Evolutionary conservation across 2,329 filamentous ascomycete genomes (phyloP).

Genomic region (Apiospora malaysiana): DNA sequence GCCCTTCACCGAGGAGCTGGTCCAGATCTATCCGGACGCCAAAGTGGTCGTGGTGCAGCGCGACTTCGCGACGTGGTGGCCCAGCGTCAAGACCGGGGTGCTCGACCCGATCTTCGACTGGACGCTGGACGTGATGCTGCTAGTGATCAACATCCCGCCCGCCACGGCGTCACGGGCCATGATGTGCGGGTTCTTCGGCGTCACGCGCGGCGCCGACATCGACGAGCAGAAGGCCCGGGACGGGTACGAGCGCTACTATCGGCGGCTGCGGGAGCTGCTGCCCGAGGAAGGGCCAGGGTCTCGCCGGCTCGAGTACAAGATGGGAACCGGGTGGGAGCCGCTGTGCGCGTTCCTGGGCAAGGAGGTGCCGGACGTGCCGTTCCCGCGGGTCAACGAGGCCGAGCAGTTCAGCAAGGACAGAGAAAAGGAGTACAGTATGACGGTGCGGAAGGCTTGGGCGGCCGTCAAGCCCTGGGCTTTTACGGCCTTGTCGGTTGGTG

Average conservation of each 20-base stretch:
- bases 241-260: constrained; percentile 30
- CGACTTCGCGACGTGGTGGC: constrained; percentile 34
- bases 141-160: constrained; percentile 26
- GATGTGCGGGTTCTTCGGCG: constrained; percentile 24
- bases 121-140: neutral
- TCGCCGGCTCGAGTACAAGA: constrained; percentile 30
- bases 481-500: neutral
- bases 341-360: constrained; percentile 34
- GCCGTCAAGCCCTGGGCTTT: neutral
- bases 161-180: constrained; percentile 32
- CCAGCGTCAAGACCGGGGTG: constrained; percentile 32
- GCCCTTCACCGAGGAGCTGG: constrained; percentile 29
- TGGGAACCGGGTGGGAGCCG: constrained; percentile 34
- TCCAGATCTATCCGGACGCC: constrained; percentile 32
- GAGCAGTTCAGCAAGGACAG: neutral
- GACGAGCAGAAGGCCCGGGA: constrained; percentile 58
- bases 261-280: constrained; percentile 25
- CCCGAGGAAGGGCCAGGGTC: constrained; percentile 21
- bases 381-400: constrained; percentile 27
- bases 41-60: constrained; percentile 33
- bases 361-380: constrained; percentile 26
- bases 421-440: neutral
- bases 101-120: constrained; percentile 28
- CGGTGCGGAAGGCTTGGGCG: neutral
- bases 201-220: constrained; percentile 64